Base-by-base conservation (phyloP, 2,329 filamentous ascomycete species). In the Immersiporthe knoxdaviesiana region DNA sequence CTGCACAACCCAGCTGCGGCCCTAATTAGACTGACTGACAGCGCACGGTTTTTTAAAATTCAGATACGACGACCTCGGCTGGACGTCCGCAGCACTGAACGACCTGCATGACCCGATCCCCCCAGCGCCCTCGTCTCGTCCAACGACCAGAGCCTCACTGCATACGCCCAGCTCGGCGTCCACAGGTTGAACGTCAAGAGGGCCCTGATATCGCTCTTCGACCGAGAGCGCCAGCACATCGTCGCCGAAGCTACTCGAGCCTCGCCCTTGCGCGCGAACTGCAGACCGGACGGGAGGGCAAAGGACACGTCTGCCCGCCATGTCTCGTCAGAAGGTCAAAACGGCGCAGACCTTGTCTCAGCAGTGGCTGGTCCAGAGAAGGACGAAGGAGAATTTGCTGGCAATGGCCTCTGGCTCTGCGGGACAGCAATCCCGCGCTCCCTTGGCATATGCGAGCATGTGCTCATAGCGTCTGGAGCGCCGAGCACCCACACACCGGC, bases 201-300 rank as follows among this genome's bases (percentile, higher is more conserved):
- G 39, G 77, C 79, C 21, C 72, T 86, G 30, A 79, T 88, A 62
- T 87, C 85, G 1, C 76, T 88, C 24, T 86, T 88, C 70, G 85
- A 86, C 71, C 76, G 75, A 5, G 77, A 78, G 5, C 74, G 79
- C 60, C 84, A 88, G 70, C 81, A 85, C 70, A 76, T 87, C 27
- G 76, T 87, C 21, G 84, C 84, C 66, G 85, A 87, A 71, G 83
- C 84, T 7, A 84, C 84, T 0, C 78, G 78, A 1, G 77, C 76
- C 1, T 76, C 81, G 2, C 80, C 79, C 0, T 73, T 66, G 27
- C 54, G 56, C 18, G 50, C 64, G 32, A 30, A 7, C 21, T 18
- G 7, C 41, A 27, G 35, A 5, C 41, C 39, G 18, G 16, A 54
- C n/a, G 18, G 18, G 47, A 64, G 7, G 12, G 47, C 32, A 30